Evolutionary conservation across 352 stramenopile genomes (phyloP).

Genomic region (Phytopythium montanum): DNA sequence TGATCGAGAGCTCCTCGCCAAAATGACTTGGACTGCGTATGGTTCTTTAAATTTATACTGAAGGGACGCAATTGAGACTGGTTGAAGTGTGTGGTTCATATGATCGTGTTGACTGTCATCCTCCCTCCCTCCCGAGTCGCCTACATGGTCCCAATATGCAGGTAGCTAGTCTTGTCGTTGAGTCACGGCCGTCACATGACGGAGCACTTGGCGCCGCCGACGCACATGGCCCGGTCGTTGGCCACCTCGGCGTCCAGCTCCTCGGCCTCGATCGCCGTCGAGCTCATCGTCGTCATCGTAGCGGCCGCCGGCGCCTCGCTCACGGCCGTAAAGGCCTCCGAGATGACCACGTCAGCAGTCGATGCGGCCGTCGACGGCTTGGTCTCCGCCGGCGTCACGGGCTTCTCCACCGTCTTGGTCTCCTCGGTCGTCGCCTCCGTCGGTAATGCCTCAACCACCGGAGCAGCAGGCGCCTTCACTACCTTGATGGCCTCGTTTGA

Average conservation of each 20-base stretch:
- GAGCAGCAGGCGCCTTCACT: constrained; percentile 12
- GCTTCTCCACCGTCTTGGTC: not conserved
- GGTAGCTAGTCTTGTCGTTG: not conserved
- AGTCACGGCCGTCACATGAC: constrained; percentile 36
- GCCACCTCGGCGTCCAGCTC: constrained; percentile 15
- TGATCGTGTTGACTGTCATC: not conserved
- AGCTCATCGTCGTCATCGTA: not conserved
- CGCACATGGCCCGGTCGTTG: constrained; percentile 3
- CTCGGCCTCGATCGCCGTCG: constrained; percentile 22
- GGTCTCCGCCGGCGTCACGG: constrained; percentile 4
- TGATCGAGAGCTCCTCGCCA: too few species aligned
- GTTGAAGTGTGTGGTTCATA: not conserved
- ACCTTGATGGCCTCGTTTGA: constrained; percentile 1
- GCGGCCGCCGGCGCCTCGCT: constrained; percentile 7
- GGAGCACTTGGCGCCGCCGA: constrained; percentile 44
- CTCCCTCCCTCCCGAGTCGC: not conserved
- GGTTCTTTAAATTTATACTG: too few species aligned
- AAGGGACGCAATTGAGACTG: too few species aligned
- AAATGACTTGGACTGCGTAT: too few species aligned
- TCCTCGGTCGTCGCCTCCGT: not conserved
- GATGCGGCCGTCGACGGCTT: constrained; percentile 6
- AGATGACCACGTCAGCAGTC: constrained; percentile 7
- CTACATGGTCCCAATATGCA: constrained; percentile 1
- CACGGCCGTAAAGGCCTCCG: constrained; percentile 6
- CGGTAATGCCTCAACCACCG: constrained; percentile 7